These are phyloP conservation scores for Boletus sensibilis DNA, from an alignment of 768 basidiomycete species.

Conservation along the genomic window DNA sequence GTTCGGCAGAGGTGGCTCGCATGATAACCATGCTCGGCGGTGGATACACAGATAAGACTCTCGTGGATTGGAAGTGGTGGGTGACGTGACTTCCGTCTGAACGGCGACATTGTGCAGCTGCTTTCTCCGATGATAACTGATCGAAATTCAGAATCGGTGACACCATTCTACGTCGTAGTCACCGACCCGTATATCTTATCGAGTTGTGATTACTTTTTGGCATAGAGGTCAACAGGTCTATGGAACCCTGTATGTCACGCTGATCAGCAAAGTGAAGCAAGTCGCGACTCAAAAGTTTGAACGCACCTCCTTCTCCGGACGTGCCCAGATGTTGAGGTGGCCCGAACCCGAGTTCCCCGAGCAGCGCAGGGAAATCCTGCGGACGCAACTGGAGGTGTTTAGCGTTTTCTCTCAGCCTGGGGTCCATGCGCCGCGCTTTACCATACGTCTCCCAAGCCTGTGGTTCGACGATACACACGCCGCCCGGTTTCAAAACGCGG, in stretches of 20 bases:
- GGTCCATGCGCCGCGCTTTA: conserved; percentile 70
- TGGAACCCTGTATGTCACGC: conserved; percentile 15
- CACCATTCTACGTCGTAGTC: background rate
- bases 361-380: conserved; percentile 53
- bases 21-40: background rate
- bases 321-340: conserved; percentile 47
- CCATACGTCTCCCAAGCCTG: conserved; percentile 84
- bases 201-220: conserved; percentile 34
- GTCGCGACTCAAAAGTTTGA: too few relatives aligned
- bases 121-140: too few relatives aligned
- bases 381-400: conserved; percentile 59
- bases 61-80: too few relatives aligned
- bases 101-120: too few relatives aligned
- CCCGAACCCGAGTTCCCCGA: conserved; percentile 64
- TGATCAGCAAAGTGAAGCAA: background rate
- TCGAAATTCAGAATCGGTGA: background rate
- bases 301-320: conserved; percentile 64
- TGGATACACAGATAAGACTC: too few relatives aligned
- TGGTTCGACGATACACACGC: conserved; percentile 75
- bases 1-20: background rate
- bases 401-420: conserved; percentile 61
- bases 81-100: too few relatives aligned
- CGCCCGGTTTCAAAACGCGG: conserved; percentile 56
- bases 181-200: too few relatives aligned
- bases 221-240: conserved; percentile 58